Percentiles rank a stretch among this genome's conserved stretches.
These are phyloP conservation scores for Rhizophagus clarus DNA, from an alignment of 192 early-diverging fungal genomes.

Conservation along the genomic window DNA sequence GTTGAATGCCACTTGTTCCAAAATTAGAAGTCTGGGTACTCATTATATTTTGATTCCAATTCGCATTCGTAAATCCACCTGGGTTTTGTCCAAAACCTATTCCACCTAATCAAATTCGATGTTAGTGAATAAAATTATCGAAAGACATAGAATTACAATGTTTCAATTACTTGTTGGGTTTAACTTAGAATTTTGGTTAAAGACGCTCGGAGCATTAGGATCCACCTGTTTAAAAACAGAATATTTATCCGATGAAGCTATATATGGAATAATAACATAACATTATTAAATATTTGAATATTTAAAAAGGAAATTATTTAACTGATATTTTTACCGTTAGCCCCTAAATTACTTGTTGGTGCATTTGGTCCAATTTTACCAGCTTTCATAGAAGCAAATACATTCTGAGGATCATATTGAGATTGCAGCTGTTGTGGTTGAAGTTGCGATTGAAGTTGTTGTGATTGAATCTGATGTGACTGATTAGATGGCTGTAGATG, in stretches of 20 bases:
- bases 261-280: neutral
- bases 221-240: slow-evolving; percentile 10
- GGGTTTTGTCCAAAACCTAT: neutral
- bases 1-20: neutral
- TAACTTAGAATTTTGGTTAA: neutral
- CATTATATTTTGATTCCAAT: slow-evolving; percentile 6
- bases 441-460: too few relatives aligned
- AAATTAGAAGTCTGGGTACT: neutral
- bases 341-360: slow-evolving; percentile 1
- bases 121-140: neutral
- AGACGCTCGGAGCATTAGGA: slow-evolving; percentile 14
- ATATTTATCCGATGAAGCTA: slow-evolving; percentile 19
- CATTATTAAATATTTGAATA: neutral
- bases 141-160: neutral
- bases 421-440: slow-evolving; percentile 18
- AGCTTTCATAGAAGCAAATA: slow-evolving; percentile 34
- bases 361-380: slow-evolving; percentile 16
- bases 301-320: neutral
- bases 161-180: neutral
- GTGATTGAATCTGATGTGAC: neutral
- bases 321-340: neutral
- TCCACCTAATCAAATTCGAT: neutral
- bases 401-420: slow-evolving; percentile 34
- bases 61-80: neutral
- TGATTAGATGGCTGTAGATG: slow-evolving; percentile 21